phyloP scores from a whole-genome alignment of 345 rosid species.

The Orychophragmus violaceus region DNA sequence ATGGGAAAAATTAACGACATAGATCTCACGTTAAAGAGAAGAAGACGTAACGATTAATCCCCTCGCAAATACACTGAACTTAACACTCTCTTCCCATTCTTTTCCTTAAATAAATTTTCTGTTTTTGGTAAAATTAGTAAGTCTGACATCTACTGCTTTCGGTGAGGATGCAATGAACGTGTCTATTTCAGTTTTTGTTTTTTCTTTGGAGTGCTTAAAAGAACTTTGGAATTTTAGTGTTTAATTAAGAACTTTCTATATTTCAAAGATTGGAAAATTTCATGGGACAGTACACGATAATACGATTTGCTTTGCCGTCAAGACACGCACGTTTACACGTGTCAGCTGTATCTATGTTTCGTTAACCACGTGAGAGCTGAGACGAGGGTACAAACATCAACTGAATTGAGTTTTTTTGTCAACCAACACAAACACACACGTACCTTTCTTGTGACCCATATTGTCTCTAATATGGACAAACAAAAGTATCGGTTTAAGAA shows the following conservation, averaged over 20 bases:
- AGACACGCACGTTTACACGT: constrained; percentile 13
- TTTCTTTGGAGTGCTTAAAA: constrained; percentile 12
- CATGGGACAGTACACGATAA: constrained; percentile 9
- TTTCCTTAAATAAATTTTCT: not conserved
- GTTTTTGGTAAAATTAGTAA: constrained; percentile 2
- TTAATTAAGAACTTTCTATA: constrained; percentile 18
- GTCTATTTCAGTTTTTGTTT: not conserved
- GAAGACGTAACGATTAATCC: constrained; percentile 17
- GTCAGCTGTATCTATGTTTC: constrained; percentile 19
- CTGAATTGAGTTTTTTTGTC: not conserved
- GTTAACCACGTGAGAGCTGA: constrained; percentile 12
- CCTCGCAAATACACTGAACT: constrained; percentile 23
- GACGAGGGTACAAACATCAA: not conserved
- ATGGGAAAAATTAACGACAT: not conserved
- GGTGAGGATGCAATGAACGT: constrained; percentile 26
- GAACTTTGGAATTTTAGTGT: constrained; percentile 8
- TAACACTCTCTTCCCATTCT: constrained; percentile 11
- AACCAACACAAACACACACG: constrained; percentile 9
- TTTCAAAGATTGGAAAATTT: not conserved
- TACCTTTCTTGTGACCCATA: constrained; percentile 20
- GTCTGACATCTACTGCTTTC: constrained; percentile 21
- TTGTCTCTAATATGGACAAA: not conserved
- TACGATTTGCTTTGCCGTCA: not conserved
- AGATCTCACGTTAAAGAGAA: constrained; percentile 2
- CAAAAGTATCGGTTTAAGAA: not conserved